phyloP scores from a whole-genome alignment of 768 basidiomycete species.

The Mycena alexandri region DNA sequence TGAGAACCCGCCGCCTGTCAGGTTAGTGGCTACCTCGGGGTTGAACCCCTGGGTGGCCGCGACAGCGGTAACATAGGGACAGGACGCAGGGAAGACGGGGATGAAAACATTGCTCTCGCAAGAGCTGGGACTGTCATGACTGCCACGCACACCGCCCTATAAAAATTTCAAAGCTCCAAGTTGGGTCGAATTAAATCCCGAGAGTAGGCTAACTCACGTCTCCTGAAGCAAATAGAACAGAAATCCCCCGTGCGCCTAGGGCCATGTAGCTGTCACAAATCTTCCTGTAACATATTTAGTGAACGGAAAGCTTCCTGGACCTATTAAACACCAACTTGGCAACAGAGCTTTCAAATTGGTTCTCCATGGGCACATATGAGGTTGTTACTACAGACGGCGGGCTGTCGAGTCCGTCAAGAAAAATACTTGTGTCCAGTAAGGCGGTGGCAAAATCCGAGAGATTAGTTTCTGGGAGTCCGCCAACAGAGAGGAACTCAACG shows the following conservation, averaged over 20 bases:
- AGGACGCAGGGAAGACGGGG: constrained; percentile 40
- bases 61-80: constrained; percentile 28
- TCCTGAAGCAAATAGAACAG: constrained; percentile 42
- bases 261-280: constrained; percentile 12
- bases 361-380: constrained; percentile 6
- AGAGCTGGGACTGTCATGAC: constrained; percentile 30
- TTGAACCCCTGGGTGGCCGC: constrained; percentile 19
- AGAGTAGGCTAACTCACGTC: constrained; percentile 9
- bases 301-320: constrained; percentile 15
- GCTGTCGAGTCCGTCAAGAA: constrained; percentile 22
- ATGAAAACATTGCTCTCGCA: constrained; percentile 44
- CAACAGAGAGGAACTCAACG: constrained; percentile 17
- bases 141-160: constrained; percentile 22
- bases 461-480: constrained; percentile 43
- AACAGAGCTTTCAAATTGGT: constrained; percentile 9
- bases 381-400: constrained; percentile 21
- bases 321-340: constrained; percentile 25
- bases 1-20: constrained; percentile 55
- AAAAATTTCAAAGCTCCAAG: constrained; percentile 5
- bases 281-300: constrained; percentile 18
- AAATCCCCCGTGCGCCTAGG: constrained; percentile 25
- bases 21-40: constrained; percentile 13
- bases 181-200: constrained; percentile 5
- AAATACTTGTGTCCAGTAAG: constrained; percentile 18
- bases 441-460: constrained; percentile 19